A percentile compares a stretch with the other conserved stretches of the same genome.
Evolutionary conservation across 2,329 filamentous ascomycete species (phyloP).

Genomic region (Metarhizium anisopliae): DNA sequence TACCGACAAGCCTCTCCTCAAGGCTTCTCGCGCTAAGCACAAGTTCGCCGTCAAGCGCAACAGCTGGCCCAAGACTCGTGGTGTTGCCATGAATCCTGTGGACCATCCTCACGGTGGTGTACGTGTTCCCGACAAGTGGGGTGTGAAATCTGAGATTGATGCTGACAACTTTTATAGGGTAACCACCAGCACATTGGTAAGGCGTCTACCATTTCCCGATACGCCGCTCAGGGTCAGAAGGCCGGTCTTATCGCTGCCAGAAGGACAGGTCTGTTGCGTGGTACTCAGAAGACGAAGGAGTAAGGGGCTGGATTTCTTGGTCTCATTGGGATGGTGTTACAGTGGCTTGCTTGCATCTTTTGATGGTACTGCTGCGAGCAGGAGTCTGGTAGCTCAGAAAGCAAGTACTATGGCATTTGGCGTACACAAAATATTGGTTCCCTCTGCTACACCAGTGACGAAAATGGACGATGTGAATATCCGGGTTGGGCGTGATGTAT

Average conservation of each 20-base stretch:
- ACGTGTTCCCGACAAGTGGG: slow-evolving; percentile 28
- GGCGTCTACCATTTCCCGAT: slow-evolving; percentile 97
- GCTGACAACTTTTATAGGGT: slow-evolving; percentile 55
- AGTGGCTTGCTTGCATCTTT: slow-evolving; percentile 51
- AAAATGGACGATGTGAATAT: slow-evolving; percentile 10
- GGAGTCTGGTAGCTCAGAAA: slow-evolving; percentile 37
- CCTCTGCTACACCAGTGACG: slow-evolving; percentile 17
- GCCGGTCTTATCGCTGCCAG: slow-evolving; percentile 99
- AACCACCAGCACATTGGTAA: slow-evolving; percentile 99
- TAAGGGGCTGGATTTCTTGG: slow-evolving; percentile 50
- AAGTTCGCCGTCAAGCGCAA: slow-evolving; percentile 99
- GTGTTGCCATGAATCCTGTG: slow-evolving; percentile 99
- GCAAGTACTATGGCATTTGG: slow-evolving; percentile 41
- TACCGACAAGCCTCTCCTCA: slow-evolving; percentile 98
- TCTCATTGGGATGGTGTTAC: slow-evolving; percentile 58
- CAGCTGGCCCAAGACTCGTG: slow-evolving; percentile 99
- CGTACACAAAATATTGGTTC: slow-evolving; percentile 55
- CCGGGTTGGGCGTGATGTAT: background rate
- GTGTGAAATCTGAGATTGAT: slow-evolving; percentile 6
- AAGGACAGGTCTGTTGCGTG: slow-evolving; percentile 98
- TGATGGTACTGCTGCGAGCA: slow-evolving; percentile 39
- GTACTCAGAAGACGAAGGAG: slow-evolving; percentile 99
- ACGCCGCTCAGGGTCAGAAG: slow-evolving; percentile 98
- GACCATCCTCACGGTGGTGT: slow-evolving; percentile 96
- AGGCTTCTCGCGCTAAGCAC: slow-evolving; percentile 99